These are phyloP conservation scores for Zanthoxylum bungeanum DNA, from an alignment of 345 rosid species.

Conservation along the genomic window DNA sequence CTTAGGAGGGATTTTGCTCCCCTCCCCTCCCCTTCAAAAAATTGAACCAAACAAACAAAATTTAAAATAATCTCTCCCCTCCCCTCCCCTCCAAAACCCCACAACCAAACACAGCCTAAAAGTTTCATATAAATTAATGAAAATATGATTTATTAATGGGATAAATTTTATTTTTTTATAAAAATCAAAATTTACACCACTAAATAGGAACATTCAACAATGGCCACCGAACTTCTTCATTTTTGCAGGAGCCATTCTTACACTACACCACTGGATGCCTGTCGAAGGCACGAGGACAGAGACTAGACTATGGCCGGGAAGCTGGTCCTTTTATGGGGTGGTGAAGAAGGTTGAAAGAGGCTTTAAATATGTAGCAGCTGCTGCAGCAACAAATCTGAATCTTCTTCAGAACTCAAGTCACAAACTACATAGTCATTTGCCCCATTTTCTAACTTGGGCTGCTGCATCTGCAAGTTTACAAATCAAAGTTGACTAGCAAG, in stretches of 20 bases:
- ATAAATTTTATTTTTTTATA: too few species aligned
- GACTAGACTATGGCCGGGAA: constrained; percentile 26
- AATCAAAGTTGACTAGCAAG: not conserved
- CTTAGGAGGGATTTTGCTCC: too few species aligned
- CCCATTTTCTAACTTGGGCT: not conserved
- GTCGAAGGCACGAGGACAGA: constrained; percentile 17
- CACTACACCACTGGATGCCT: constrained; percentile 17
- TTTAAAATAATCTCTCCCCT: too few species aligned
- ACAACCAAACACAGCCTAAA: too few species aligned
- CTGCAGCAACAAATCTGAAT: not conserved
- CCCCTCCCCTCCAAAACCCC: too few species aligned
- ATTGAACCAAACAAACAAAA: too few species aligned
- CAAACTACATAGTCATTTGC: not conserved
- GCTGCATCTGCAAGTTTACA: not conserved
- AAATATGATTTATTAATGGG: too few species aligned
- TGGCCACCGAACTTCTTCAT: constrained; percentile 29
- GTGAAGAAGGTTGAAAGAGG: constrained; percentile 38
- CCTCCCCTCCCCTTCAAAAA: too few species aligned
- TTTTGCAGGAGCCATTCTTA: constrained; percentile 19
- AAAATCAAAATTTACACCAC: too few species aligned
- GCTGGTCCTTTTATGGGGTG: constrained; percentile 20
- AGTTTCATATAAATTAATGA: too few species aligned
- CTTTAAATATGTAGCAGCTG: not conserved
- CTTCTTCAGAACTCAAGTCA: not conserved
- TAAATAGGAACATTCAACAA: constrained; percentile 20